Percentiles rank a stretch among this genome's conserved stretches.
Conservation (phyloP, 257 asterid genomes). For the Solanum bulbocastanum region DNA sequence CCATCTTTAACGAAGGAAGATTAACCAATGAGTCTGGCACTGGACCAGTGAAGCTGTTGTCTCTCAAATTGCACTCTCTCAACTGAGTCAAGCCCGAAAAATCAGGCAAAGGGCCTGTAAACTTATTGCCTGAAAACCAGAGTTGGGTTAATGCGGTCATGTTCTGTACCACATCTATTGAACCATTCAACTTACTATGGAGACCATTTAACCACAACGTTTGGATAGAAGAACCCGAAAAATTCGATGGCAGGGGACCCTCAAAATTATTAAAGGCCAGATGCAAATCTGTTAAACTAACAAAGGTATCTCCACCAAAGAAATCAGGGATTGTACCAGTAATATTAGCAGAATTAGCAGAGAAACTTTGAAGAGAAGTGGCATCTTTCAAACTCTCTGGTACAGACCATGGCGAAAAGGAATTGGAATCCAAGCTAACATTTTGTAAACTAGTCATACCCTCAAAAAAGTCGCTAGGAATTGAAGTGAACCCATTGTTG, state of each 20-base stretch:
- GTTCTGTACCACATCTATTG: background rate
- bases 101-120: constrained; percentile 13
- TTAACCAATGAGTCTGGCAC: constrained; percentile 3
- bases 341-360: constrained; percentile 46
- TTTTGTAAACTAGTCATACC: constrained; percentile 49
- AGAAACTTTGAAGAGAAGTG: constrained; percentile 28
- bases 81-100: constrained; percentile 5
- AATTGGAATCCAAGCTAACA: constrained; percentile 52
- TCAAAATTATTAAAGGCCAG: constrained; percentile 45
- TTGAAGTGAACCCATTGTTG: constrained; percentile 46
- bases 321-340: constrained; percentile 53
- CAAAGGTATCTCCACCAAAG: constrained; percentile 22
- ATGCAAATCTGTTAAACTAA: constrained; percentile 27
- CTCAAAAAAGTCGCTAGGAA: constrained; percentile 67
- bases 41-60: constrained; percentile 7
- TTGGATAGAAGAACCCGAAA: constrained; percentile 12
- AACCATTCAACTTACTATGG: background rate
- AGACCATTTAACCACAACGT: constrained; percentile 5
- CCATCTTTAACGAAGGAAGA: background rate
- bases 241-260: constrained; percentile 55
- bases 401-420: constrained; percentile 43
- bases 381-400: constrained; percentile 41
- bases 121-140: constrained; percentile 1
- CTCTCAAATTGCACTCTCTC: background rate
- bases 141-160: constrained; percentile 1